A percentile compares a stretch with the other conserved stretches of the same genome.
phyloP scores from a whole-genome alignment of 345 rosid genomes.

The Lepidium didymum region DNA sequence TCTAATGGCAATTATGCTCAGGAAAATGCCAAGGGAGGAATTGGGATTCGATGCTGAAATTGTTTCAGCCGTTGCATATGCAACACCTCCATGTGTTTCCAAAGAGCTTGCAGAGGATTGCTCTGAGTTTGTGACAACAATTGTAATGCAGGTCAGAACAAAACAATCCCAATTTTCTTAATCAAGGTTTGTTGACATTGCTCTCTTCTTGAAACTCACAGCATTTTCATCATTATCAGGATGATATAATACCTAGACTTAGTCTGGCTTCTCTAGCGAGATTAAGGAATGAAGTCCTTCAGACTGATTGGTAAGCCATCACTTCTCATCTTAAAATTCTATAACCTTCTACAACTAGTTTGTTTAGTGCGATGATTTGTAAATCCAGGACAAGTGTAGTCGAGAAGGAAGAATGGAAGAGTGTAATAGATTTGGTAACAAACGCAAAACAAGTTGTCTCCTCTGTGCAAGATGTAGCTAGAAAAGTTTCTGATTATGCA shows the following conservation, averaged over 20 bases:
- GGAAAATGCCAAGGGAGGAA: constrained; percentile 56
- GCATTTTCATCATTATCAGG: constrained; percentile 36
- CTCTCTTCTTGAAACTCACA: background rate
- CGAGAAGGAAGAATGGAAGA: constrained; percentile 84
- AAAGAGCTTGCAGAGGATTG: constrained; percentile 82
- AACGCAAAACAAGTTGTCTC: constrained; percentile 81
- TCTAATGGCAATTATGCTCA: constrained; percentile 77
- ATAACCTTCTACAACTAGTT: background rate
- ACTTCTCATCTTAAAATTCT: background rate
- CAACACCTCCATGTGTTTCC: constrained; percentile 92
- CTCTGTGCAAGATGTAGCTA: constrained; percentile 80
- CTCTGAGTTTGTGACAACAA: constrained; percentile 72
- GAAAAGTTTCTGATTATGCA: constrained; percentile 78
- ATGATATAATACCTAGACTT: constrained; percentile 78
- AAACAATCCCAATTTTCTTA: background rate
- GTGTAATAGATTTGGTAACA: constrained; percentile 56
- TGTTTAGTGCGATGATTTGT: background rate
- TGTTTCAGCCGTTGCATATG: constrained; percentile 82
- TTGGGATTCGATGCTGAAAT: constrained; percentile 73
- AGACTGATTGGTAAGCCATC: constrained; percentile 75
- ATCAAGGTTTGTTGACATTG: background rate
- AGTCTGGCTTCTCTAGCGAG: constrained; percentile 70
- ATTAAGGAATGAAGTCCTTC: constrained; percentile 76
- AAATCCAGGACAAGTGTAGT: constrained; percentile 66
- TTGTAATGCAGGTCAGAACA: constrained; percentile 84